A percentile compares a stretch with the other conserved stretches of the same genome.
Conservation (phyloP, 2,329 filamentous ascomycete genomes). For the Leptodontidium sp. region DNA sequence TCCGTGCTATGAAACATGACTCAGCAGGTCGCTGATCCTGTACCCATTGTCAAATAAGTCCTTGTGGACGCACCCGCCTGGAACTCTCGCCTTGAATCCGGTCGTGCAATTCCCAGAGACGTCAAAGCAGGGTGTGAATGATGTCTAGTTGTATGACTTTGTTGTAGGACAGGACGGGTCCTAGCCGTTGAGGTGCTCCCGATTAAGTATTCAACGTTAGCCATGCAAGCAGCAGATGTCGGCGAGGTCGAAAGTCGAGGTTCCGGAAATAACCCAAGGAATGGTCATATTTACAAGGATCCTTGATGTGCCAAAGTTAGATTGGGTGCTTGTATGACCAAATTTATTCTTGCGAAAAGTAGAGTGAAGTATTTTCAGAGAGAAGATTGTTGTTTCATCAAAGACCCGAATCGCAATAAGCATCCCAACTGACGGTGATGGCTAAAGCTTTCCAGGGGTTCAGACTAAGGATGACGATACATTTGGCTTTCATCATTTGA, state of each 20-base stretch:
- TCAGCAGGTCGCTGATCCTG: too few relatives aligned
- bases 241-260: not conserved
- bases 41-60: too few relatives aligned
- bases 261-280: not conserved
- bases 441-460: conserved; percentile 50
- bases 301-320: not conserved
- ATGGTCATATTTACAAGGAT: not conserved
- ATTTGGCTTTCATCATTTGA: conserved; percentile 79
- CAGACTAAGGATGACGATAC: conserved; percentile 99
- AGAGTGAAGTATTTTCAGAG: conserved; percentile 51
- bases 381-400: conserved; percentile 63
- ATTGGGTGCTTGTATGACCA: not conserved
- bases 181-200: too few relatives aligned
- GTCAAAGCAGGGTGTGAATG: too few relatives aligned
- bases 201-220: too few relatives aligned
- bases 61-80: too few relatives aligned
- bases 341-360: not conserved
- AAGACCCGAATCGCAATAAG: conserved; percentile 45
- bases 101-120: too few relatives aligned
- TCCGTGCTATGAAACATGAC: not conserved
- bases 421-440: conserved; percentile 47
- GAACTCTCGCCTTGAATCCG: too few relatives aligned
- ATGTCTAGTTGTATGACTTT: too few relatives aligned
- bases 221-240: too few relatives aligned
- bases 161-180: too few relatives aligned